Conservation (phyloP, 768 basidiomycete genomes). For the Flagelloscypha sp. region DNA sequence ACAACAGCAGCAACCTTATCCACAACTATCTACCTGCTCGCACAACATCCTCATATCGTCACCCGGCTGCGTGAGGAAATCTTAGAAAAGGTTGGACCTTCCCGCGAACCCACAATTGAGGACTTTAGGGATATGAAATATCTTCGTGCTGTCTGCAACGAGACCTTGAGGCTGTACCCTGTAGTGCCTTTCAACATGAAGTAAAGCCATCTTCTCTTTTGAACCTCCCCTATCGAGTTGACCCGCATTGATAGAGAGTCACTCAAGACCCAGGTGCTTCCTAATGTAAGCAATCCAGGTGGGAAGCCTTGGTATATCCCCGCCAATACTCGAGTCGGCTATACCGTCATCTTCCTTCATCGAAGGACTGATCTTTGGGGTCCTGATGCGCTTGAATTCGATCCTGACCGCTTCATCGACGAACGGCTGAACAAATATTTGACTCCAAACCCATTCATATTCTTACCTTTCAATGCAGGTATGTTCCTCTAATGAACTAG, state of each 20-base stretch:
- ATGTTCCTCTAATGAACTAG: constrained; percentile 15
- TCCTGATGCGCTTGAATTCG: constrained; percentile 54
- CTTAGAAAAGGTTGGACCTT: constrained; percentile 33
- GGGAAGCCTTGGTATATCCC: constrained; percentile 33
- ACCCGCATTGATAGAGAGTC: constrained; percentile 7
- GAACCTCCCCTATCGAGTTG: neutral
- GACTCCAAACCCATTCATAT: constrained; percentile 41
- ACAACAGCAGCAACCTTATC: constrained; percentile 46
- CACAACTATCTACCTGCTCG: constrained; percentile 46
- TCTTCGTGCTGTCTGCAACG: constrained; percentile 49
- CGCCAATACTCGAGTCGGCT: constrained; percentile 31
- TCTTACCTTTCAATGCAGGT: constrained; percentile 4
- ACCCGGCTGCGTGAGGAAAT: constrained; percentile 43
- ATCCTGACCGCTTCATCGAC: constrained; percentile 63
- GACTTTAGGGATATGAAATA: constrained; percentile 53
- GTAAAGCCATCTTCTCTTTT: constrained; percentile 6
- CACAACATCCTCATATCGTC: constrained; percentile 41
- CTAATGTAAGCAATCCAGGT: constrained; percentile 21
- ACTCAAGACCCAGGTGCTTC: constrained; percentile 17
- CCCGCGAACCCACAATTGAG: constrained; percentile 41
- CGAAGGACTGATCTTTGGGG: constrained; percentile 59
- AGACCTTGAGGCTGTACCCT: constrained; percentile 46
- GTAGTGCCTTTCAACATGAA: constrained; percentile 32
- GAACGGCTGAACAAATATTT: constrained; percentile 48
- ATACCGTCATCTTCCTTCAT: constrained; percentile 52